Conservation (phyloP, 805 yeast species). For the Metschnikowia colocasiae region DNA sequence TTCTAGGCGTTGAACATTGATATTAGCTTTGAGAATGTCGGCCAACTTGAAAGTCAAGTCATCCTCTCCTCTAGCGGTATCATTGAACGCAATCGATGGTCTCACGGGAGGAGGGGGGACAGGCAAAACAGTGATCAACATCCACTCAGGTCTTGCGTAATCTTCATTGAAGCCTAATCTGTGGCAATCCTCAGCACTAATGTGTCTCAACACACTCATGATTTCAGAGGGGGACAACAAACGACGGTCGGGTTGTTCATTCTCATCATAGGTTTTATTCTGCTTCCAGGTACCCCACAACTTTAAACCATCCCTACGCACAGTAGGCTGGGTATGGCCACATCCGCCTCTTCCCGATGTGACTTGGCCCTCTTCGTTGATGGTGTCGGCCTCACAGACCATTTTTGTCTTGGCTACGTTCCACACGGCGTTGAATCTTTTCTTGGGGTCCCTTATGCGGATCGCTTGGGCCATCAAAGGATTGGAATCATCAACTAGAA, state of each 20-base stretch:
- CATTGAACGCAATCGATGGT: constrained; percentile 97
- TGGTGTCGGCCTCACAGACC: constrained; percentile 88
- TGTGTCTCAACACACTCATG: constrained; percentile 86
- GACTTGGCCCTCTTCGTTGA: constrained; percentile 55
- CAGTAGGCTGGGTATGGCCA: constrained; percentile 94
- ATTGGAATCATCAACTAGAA: constrained; percentile 79
- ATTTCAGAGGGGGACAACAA: constrained; percentile 85
- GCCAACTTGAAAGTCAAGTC: constrained; percentile 97
- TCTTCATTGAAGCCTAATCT: constrained; percentile 90
- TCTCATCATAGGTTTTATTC: constrained; percentile 75
- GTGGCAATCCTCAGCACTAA: constrained; percentile 75
- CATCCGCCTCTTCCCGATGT: constrained; percentile 86
- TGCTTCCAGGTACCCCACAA: constrained; percentile 98
- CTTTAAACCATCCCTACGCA: constrained; percentile 93
- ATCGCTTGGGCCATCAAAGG: constrained; percentile 83
- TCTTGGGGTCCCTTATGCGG: constrained; percentile 87
- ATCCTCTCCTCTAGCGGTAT: constrained; percentile 98
- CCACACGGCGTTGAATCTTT: constrained; percentile 97
- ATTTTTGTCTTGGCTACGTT: constrained; percentile 82
- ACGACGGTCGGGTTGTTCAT: constrained; percentile 88
- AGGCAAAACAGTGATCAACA: constrained; percentile 93
- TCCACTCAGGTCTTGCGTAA: constrained; percentile 98
- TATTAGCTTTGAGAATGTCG: constrained; percentile 93
- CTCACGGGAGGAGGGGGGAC: constrained; percentile 99
- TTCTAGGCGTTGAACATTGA: constrained; percentile 93